phyloP scores from a whole-genome alignment of 169 alveolate species.

The Fabrea salina region DNA sequence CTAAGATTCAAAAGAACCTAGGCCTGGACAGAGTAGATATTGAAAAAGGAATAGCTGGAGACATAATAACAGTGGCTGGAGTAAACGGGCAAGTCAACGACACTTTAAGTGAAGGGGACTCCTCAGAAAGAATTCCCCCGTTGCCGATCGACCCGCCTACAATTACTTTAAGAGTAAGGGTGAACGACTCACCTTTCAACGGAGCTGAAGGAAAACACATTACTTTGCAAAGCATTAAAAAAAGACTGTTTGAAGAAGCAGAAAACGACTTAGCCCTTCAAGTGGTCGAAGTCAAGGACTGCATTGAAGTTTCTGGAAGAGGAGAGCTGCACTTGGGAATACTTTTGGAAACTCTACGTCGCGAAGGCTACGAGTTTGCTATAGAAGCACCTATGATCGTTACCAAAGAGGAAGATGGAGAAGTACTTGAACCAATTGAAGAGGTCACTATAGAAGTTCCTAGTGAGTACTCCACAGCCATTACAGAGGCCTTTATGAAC shows the following conservation, averaged over 20 bases:
- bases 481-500: background rate
- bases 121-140: conserved; percentile 52
- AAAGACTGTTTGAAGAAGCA: conserved; percentile 88
- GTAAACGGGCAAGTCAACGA: conserved; percentile 56
- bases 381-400: conserved; percentile 54
- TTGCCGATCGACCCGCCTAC: conserved; percentile 92
- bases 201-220: conserved; percentile 44
- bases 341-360: conserved; percentile 92
- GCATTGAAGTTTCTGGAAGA: conserved; percentile 85
- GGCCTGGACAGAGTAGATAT: conserved; percentile 66
- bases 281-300: conserved; percentile 75
- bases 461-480: background rate
- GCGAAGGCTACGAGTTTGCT: conserved; percentile 94
- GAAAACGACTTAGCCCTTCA: conserved; percentile 88
- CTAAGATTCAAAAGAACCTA: conserved; percentile 61
- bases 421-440: conserved; percentile 32
- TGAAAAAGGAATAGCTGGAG: conserved; percentile 73
- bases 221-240: conserved; percentile 82
- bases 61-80: conserved; percentile 72
- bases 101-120: conserved; percentile 55
- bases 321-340: conserved; percentile 95
- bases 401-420: conserved; percentile 26
- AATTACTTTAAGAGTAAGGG: conserved; percentile 82
- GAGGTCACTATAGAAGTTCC: conserved; percentile 13
- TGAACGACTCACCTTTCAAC: conserved; percentile 90